Base-by-base conservation (phyloP, 2,329 filamentous ascomycete species). In the Xylariaceae sp. region DNA sequence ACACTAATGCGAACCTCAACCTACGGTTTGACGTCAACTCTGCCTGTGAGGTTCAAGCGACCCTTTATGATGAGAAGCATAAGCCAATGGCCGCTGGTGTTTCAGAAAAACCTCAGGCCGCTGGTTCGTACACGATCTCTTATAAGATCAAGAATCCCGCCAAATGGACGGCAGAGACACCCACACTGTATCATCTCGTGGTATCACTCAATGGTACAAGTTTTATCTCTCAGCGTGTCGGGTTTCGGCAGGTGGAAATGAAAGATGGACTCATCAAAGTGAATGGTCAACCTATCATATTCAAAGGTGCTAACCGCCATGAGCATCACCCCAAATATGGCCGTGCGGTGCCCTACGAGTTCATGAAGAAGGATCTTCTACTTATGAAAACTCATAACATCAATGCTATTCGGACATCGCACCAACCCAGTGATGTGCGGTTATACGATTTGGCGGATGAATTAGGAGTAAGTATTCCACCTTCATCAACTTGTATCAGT, bases 161-260 rank as follows among this genome's bases (percentile, higher is more conserved):
- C 12, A 80, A 82, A 50, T 84, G 80, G 80, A 80, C 78, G 4
- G 80, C 80, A 2, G 80, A 84, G 61, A 74, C 73, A 2, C 80
- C 80, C 1, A 68, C 73, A 22, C 64, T 83, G 0, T 83, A 83
- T 23, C 66, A 69, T 14, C 59, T 74, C 8, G 54, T 53, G 4
- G 23, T 53, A 5, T 43, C 45, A 8, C 33, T 53, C 4, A 47
- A 53, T 35, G 51, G 39, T 5, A 49, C 43, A 12, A 45, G 36
- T 16, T 53, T 64, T 37, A 61, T 78, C 29, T 53, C 65, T 3
- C 78, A 82, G 23, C 67, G 67, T 5, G 67, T 83, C 22, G 81
- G 81, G 3, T 84, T 85, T 60, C 71, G 79, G 10, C 68, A 72
- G 37, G 72, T 83, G 2, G 79, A 84, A 56, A 70, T 81, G 52